These are phyloP conservation scores for Claviceps sp. DNA, from an alignment of 2,329 filamentous ascomycete genomes.

Conservation along the genomic window DNA sequence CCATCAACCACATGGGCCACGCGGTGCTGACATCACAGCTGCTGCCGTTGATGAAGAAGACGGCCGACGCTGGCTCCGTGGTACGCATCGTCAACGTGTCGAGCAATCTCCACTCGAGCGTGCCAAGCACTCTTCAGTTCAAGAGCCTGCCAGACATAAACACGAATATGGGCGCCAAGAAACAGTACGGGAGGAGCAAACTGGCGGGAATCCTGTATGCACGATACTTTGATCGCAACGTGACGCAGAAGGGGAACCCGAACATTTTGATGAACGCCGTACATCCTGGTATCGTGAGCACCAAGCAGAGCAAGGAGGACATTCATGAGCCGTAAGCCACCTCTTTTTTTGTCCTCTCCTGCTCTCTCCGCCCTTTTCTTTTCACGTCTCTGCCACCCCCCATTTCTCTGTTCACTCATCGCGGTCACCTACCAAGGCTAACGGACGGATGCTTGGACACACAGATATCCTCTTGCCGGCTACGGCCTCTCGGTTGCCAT, in stretches of 20 bases:
- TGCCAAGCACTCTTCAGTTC: background rate
- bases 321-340: background rate
- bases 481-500: background rate
- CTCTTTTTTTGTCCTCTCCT: background rate
- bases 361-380: background rate
- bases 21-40: background rate
- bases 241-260: background rate
- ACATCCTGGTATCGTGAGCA: constrained; percentile 1
- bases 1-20: constrained; percentile 1
- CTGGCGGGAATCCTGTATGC: background rate
- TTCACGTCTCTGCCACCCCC: no score
- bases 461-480: constrained; percentile 1
- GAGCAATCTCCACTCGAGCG: constrained; percentile 1
- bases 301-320: background rate
- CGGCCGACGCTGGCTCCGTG: background rate
- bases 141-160: background rate
- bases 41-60: constrained; percentile 1
- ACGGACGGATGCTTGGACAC: background rate
- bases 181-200: background rate
- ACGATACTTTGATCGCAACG: background rate
- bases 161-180: background rate
- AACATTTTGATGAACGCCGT: background rate
- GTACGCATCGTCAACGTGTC: background rate
- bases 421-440: no score
- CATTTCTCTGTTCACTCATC: no score